These are phyloP conservation scores for Mucor velutinosus DNA, from an alignment of 371 early-diverging fungal species.

Conservation along the genomic window DNA sequence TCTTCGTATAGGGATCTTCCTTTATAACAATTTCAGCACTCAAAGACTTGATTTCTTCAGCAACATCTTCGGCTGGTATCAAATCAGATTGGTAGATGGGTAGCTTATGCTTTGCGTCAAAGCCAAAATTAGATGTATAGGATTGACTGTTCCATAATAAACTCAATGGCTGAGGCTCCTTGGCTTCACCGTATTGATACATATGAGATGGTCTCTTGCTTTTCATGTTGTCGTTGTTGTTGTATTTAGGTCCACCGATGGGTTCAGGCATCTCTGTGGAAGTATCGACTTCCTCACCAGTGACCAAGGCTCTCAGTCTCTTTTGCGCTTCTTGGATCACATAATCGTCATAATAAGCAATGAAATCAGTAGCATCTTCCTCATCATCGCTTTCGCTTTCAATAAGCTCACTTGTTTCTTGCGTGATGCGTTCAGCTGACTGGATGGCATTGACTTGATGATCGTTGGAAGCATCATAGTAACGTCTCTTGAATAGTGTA, in stretches of 20 bases:
- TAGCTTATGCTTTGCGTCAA: constrained; percentile 13
- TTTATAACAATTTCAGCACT: neutral
- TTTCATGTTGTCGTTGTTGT: neutral
- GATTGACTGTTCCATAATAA: constrained; percentile 4
- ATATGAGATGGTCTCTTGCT: neutral
- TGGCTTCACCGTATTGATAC: neutral
- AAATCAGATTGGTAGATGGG: constrained; percentile 14
- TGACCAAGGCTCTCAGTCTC: constrained; percentile 5
- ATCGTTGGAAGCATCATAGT: neutral
- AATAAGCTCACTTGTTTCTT: neutral
- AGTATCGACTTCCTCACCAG: neutral
- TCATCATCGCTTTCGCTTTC: neutral
- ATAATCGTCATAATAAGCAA: constrained; percentile 17
- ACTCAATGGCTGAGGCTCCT: constrained; percentile 7
- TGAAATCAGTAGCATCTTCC: neutral
- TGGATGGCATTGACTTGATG: neutral
- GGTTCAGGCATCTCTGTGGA: neutral
- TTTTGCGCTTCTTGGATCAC: constrained; percentile 20
- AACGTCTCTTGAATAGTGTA: constrained; percentile 15
- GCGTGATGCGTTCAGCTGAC: neutral
- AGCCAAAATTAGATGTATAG: constrained; percentile 22
- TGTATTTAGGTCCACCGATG: neutral
- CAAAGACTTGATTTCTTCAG: neutral
- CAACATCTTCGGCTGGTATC: neutral
- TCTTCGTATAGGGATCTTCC: neutral